Base-by-base conservation (phyloP, 257 asterid species). In the Lycium barbarum region DNA sequence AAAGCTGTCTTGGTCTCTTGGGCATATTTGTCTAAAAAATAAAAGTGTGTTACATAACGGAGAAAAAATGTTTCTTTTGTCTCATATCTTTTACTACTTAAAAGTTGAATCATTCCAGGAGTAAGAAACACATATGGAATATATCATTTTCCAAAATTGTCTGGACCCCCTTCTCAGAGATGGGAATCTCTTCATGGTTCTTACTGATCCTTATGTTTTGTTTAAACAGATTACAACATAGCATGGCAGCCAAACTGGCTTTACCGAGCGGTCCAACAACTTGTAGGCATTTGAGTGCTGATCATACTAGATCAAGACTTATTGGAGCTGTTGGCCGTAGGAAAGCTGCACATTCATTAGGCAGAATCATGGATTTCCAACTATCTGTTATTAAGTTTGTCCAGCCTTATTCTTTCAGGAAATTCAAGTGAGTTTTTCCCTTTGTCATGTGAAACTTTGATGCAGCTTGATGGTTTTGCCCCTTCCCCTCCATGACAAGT, bases 361-460 rank as follows among this genome's bases (percentile, higher is more conserved):
- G 71, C 38, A 66, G 84, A 80, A 26, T 63, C 72, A 15, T 84
- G 68, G 62, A 80, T 80, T 84, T 55, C 62, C 82, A 18, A 65
- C 66, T 83, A 68, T 83, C 85, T 36, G 83, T 63, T 38, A 84
- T 84, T 83, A 35, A 53, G 40, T 71, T 67, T 80, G 45, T 72
- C 81, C 82, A 38, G 5, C 88, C 87, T 65, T 71, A 83, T 83
- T 68, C 74, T 58, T 72, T 70, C 82, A 73, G 73, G 43, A 78
- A 78, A 82, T 79, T 81, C 80, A 86, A 53, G 88, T 87, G 81
- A 88, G 89, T 88, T 67, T 38, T 47, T 57, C 63, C 35, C 47
- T 36, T n/a, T 43, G 26, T 49, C 62, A 2, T 33, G 71, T 79
- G n/a, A 43, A 35, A 35, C 68, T 70, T 20, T 40, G 53, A 20